Percentiles rank a stretch among this genome's conserved stretches.
These are phyloP conservation scores for Lasiodiplodia hormozganensis DNA, from an alignment of 2,329 filamentous ascomycete genomes.

Conservation along the genomic window DNA sequence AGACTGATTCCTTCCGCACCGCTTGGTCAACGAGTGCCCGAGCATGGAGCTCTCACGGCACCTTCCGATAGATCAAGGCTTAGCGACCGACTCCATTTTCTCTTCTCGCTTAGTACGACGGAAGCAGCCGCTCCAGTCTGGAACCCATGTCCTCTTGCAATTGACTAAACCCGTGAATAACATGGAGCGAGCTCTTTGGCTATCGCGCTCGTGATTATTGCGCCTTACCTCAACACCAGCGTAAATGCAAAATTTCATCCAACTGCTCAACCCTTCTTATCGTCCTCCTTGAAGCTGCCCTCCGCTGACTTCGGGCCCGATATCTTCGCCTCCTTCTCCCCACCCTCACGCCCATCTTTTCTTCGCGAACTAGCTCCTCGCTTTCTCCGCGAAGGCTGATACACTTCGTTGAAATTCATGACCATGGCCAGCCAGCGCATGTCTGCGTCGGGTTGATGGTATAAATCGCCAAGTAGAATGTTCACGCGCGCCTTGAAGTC, in stretches of 20 bases:
- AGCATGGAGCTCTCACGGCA: background rate
- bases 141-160: background rate
- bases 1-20: background rate
- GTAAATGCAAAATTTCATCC: background rate
- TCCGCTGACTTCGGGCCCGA: slow-evolving; percentile 32
- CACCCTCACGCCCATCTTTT: slow-evolving; percentile 42
- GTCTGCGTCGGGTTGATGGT: slow-evolving; percentile 92
- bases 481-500: slow-evolving; percentile 82
- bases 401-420: slow-evolving; percentile 99
- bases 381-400: slow-evolving; percentile 76
- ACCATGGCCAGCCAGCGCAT: slow-evolving; percentile 94
- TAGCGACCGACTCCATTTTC: background rate
- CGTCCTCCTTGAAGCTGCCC: slow-evolving; percentile 15
- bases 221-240: slow-evolving; percentile 20
- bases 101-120: background rate
- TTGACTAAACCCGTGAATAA: background rate
- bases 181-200: background rate
- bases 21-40: background rate
- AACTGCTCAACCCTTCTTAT: slow-evolving; percentile 8
- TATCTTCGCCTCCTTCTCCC: slow-evolving; percentile 37
- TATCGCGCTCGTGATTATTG: background rate
- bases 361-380: slow-evolving; percentile 45
- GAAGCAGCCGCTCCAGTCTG: background rate
- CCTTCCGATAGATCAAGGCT: background rate
- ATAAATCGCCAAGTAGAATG: slow-evolving; percentile 84